Percentiles rank a stretch among this genome's conserved stretches.
phyloP scores from a whole-genome alignment of 1,284 basidiomycete genomes.

The Cutaneotrichosporon mucoides region DNA sequence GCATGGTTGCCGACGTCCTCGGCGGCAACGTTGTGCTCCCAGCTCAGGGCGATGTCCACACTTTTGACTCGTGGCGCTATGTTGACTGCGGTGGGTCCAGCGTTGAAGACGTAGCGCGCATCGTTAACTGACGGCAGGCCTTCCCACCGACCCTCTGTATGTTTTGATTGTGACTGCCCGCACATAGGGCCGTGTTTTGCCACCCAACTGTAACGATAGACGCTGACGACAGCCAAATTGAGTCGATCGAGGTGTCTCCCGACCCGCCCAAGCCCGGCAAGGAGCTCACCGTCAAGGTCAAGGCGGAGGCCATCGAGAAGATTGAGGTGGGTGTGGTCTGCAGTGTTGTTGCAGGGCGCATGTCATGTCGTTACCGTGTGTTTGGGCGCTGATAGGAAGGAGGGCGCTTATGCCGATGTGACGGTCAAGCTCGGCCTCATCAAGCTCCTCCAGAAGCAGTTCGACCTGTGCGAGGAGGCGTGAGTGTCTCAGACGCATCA shows the following conservation, averaged over 20 bases:
- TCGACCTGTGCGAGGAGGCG: slow-evolving; percentile 91
- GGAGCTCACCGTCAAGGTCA: slow-evolving; percentile 73
- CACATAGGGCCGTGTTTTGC: not conserved
- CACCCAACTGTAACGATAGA: not conserved
- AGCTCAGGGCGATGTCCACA: slow-evolving; percentile 32
- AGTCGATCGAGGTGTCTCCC: slow-evolving; percentile 54
- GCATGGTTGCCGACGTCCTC: slow-evolving; percentile 31
- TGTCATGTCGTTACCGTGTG: too few relatives aligned
- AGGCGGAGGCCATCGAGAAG: slow-evolving; percentile 57
- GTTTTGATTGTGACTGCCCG: slow-evolving; percentile 9
- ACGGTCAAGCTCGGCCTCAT: slow-evolving; percentile 81
- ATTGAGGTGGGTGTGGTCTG: slow-evolving; percentile 58
- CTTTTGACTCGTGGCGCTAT: slow-evolving; percentile 45
- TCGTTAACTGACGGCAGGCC: slow-evolving; percentile 26
- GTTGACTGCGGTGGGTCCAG: slow-evolving; percentile 47
- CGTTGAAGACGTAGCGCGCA: not conserved
- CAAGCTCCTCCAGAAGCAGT: slow-evolving; percentile 72
- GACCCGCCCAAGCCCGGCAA: slow-evolving; percentile 52
- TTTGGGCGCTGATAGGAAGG: slow-evolving; percentile 52
- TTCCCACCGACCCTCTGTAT: slow-evolving; percentile 46
- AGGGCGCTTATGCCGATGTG: slow-evolving; percentile 85
- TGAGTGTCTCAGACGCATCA: slow-evolving; percentile 52
- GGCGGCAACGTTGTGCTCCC: slow-evolving; percentile 10
- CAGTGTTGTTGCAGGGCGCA: too few relatives aligned
- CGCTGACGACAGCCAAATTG: slow-evolving; percentile 49